These are phyloP conservation scores for Gossypium aridum DNA, from an alignment of 441 rosid species.

Conservation along the genomic window DNA sequence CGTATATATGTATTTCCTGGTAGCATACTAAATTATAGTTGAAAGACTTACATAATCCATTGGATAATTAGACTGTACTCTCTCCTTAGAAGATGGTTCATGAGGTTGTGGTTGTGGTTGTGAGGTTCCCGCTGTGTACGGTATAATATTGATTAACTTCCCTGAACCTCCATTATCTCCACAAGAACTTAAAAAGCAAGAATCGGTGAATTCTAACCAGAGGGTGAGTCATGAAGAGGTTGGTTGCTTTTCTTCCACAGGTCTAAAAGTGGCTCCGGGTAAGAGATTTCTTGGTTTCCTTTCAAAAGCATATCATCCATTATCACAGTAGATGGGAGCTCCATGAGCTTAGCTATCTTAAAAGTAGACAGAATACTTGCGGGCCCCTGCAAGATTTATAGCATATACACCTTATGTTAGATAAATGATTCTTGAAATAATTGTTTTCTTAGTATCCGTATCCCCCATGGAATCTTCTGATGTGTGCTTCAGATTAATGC, in stretches of 20 bases:
- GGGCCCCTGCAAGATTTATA: slow-evolving; percentile 34
- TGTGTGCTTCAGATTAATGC: background rate
- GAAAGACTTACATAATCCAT: slow-evolving; percentile 40
- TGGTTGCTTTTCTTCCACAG: slow-evolving; percentile 59
- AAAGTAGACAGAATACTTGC: slow-evolving; percentile 22
- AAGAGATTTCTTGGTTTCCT: slow-evolving; percentile 30
- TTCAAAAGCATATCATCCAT: slow-evolving; percentile 26
- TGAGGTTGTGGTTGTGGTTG: slow-evolving; percentile 30
- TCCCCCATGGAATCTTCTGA: background rate
- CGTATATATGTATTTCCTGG: background rate
- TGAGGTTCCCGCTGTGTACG: slow-evolving; percentile 43
- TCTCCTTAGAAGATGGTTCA: slow-evolving; percentile 35
- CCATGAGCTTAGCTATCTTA: slow-evolving; percentile 53
- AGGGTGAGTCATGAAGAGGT: slow-evolving; percentile 47
- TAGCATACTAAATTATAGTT: slow-evolving; percentile 5
- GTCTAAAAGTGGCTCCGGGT: slow-evolving; percentile 62
- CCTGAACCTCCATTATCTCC: slow-evolving; percentile 3
- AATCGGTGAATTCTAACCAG: slow-evolving; percentile 39
- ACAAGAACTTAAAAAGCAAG: slow-evolving; percentile 12
- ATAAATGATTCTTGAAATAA: background rate
- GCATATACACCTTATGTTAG: background rate
- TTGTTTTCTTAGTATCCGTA: background rate
- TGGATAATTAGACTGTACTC: slow-evolving; percentile 30
- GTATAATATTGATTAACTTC: slow-evolving; percentile 9
- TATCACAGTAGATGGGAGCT: slow-evolving; percentile 59